phyloP scores from a whole-genome alignment of 73 alveolate species.

The Stentor coeruleus region DNA sequence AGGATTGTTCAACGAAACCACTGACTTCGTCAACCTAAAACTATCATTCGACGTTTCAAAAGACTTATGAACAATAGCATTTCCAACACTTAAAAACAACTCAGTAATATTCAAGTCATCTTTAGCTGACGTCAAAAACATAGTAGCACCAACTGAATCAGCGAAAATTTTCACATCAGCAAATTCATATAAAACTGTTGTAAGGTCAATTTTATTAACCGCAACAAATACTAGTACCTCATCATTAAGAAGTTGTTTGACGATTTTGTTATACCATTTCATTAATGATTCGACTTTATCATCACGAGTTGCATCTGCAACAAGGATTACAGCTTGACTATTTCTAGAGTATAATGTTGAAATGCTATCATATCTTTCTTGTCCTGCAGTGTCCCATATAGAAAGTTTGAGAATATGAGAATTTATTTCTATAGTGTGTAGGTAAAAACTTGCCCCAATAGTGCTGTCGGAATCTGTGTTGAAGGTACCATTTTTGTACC shows the following conservation, averaged over 20 bases:
- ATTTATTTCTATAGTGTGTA: background rate
- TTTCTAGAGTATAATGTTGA: background rate
- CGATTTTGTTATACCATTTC: background rate
- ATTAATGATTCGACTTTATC: background rate
- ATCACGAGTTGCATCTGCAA: background rate
- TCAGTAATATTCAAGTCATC: no score
- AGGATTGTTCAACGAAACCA: no score
- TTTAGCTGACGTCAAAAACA: no score
- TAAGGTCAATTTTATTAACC: background rate
- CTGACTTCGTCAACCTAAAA: no score
- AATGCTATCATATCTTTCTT: background rate
- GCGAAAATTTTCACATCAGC: no score
- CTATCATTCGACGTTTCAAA: no score
- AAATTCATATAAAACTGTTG: no score
- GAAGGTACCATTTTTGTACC: background rate
- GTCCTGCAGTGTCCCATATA: background rate
- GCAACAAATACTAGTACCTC: background rate
- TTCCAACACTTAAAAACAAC: no score
- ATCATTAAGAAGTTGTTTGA: background rate
- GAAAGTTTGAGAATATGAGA: background rate
- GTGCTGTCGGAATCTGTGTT: background rate
- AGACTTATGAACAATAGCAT: no score
- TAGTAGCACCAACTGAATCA: no score
- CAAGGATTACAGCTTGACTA: background rate
- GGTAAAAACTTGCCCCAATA: background rate